Evolutionary conservation across 495 filamentous ascomycete species (phyloP), one percentile per base, ranked within the genome.

Genomic region (Trichoderma virens): DNA sequence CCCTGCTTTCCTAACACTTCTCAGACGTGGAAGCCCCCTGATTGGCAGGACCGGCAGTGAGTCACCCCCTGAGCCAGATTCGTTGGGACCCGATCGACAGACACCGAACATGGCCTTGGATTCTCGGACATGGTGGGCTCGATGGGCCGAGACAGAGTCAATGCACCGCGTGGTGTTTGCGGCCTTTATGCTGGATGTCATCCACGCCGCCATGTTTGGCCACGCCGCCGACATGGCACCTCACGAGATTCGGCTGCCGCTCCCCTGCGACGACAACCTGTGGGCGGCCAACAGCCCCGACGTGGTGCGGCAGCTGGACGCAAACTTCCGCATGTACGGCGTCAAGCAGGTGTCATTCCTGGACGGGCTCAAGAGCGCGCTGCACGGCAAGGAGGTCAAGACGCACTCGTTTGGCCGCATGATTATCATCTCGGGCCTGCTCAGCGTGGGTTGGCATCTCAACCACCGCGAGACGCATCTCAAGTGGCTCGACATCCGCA

Each of bases 171-270:
- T 90, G 1, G 94, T 93, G 0, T 98, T 97, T 77, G 94, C 90
- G 1, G 93, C 94, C 3, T 98, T 97, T 72, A 90, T 98, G 65
- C 84, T 96, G 67, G 94, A 98, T 71, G 90, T 92, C 9, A 90
- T 91, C 14, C 94, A 98, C 72, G 92, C 93, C 11, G 96, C 91
- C 20, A 96, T 98, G 90, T 98, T 98, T 69, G 94, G 94, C 0
- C 94, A 98, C 73, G 89, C 90, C 1, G 93, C 92, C 2, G 92
- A 93, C 60, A 96, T 98, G 92, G 92, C 93, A 3, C 92, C 94
- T 3, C 92, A 97, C 73, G 94, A 98, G 75, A 90, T 98, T 72
- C 86, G 91, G 18, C 79, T 98, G n/a, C 90, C 93, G 0, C 79
- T 98, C 2, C 94, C 94, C 20, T 98, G 93, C 70, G 94, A 98